These are phyloP conservation scores for Bacterosira constricta DNA, from an alignment of 108 stramenopile species.

Conservation along the genomic window DNA sequence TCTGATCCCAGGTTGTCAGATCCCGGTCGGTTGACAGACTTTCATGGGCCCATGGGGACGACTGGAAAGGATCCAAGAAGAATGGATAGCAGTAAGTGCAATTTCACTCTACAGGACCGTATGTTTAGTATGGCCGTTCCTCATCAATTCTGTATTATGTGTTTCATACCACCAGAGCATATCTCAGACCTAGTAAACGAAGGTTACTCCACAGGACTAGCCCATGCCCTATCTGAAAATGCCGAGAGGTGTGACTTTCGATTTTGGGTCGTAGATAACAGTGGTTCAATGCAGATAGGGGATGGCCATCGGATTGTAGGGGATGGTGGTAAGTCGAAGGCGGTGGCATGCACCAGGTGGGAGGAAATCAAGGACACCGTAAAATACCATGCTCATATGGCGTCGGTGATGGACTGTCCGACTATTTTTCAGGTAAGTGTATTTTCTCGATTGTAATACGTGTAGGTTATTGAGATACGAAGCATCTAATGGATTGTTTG, in stretches of 20 bases:
- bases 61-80: neutral
- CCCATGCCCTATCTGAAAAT: conserved; percentile 36
- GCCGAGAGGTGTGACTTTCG: conserved; percentile 27
- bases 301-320: conserved; percentile 65
- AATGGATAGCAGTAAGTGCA: conserved; percentile 1
- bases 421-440: conserved; percentile 43
- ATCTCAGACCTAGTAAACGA: conserved; percentile 17
- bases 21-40: neutral
- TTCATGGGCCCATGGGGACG: conserved; percentile 17
- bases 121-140: neutral
- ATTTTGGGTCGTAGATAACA: conserved; percentile 48
- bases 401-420: neutral
- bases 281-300: conserved; percentile 62
- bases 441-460: neutral
- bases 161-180: neutral
- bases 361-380: conserved; percentile 69
- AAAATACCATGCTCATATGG: conserved; percentile 68
- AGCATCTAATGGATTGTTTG: neutral
- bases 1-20: too few relatives aligned
- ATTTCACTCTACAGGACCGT: too few relatives aligned
- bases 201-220: conserved; percentile 46
- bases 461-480: neutral
- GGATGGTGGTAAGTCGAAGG: conserved; percentile 28
- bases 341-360: conserved; percentile 61
- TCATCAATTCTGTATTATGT: neutral